Base-by-base conservation (phyloP, 495 filamentous ascomycete species). In the Neurospora cerealis region DNA sequence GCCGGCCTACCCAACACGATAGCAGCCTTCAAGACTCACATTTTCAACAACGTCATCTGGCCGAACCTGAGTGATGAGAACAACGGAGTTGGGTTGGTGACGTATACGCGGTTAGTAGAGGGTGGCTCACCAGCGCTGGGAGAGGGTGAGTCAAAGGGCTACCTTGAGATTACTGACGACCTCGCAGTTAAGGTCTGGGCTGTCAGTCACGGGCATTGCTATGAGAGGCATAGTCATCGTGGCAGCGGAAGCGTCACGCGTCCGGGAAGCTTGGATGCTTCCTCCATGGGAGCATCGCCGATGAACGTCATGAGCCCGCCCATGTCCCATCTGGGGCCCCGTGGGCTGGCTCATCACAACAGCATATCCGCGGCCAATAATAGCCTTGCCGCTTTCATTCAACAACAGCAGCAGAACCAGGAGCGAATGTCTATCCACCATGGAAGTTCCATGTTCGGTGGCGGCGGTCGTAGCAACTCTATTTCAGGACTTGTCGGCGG, bases 1-100 rank as follows among this genome's bases (percentile, higher is more conserved):
- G 93, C 94, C 6, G 96, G 92, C 9, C 83, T 98, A 3, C 94
- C 95, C 0, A 90, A 88, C 21, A 95, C 94, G 41, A 93, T 99
- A 60, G 85, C 91, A 17, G 94, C 95, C 4, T 89, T 99, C 79
- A 97, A 97, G 79, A 88, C 86, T 11, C 94, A 99, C 81, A 92
- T 99, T 72, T 99, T 98, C 85, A 99, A 99, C 83, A 94, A 97
- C 78, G 81, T 98, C 62, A 96, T 99, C 70, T 99, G 96, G 96
- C 96, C 96, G 0, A 99, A 99, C 76, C 84, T 99, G 41, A 96
- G 94, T 1, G 94, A 98, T 81, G 96, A 99, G 83, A 94, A 97
- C 80, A 93, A 93, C 39, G 96, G 96, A 17, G 93, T 94, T 34
- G 96, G 96, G 3, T 84, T 99, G 7, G 88, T 98, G 38, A 97